phyloP scores from a whole-genome alignment of 2,329 filamentous ascomycete species.

The Penicillium brevicompactum region DNA sequence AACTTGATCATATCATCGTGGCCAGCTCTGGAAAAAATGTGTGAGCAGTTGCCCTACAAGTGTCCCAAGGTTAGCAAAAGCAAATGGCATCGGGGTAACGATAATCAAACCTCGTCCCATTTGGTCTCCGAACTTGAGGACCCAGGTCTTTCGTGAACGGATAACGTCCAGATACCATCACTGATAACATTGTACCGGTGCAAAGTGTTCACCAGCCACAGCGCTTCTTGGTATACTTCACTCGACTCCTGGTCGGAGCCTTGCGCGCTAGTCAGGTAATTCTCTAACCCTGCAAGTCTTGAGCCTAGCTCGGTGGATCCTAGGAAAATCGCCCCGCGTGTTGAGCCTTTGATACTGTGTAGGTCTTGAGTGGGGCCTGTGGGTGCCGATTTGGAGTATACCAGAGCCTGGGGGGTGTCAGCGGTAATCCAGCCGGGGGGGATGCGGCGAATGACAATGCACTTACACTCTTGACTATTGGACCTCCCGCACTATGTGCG shows the following conservation, averaged over 20 bases:
- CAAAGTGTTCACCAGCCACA: conserved; percentile 11
- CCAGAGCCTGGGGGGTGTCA: conserved; percentile 9
- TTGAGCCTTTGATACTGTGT: conserved; percentile 21
- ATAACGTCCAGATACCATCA: conserved; percentile 4
- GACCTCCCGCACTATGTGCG: conserved; percentile 32
- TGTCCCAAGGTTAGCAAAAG: not conserved
- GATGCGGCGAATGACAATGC: not conserved
- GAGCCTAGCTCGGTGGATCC: conserved; percentile 41
- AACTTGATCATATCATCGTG: conserved; percentile 33
- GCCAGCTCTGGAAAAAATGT: conserved; percentile 29
- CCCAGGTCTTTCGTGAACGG: conserved; percentile 4
- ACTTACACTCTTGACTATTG: conserved; percentile 31
- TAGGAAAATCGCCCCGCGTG: conserved; percentile 37
- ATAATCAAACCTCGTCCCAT: conserved; percentile 4
- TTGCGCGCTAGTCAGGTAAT: conserved; percentile 30
- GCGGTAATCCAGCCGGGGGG: conserved; percentile 2
- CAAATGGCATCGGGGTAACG: not conserved
- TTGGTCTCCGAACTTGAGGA: not conserved
- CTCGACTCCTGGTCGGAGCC: conserved; percentile 27
- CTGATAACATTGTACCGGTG: conserved; percentile 6
- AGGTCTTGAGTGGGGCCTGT: conserved; percentile 18
- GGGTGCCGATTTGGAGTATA: conserved; percentile 11
- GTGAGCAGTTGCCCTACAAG: conserved; percentile 2
- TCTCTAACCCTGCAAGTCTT: conserved; percentile 34
- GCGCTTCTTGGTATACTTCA: conserved; percentile 14